Base-by-base conservation (phyloP, 1,139 yeast species). In the Keqinozyma sinolaborantium region DNA sequence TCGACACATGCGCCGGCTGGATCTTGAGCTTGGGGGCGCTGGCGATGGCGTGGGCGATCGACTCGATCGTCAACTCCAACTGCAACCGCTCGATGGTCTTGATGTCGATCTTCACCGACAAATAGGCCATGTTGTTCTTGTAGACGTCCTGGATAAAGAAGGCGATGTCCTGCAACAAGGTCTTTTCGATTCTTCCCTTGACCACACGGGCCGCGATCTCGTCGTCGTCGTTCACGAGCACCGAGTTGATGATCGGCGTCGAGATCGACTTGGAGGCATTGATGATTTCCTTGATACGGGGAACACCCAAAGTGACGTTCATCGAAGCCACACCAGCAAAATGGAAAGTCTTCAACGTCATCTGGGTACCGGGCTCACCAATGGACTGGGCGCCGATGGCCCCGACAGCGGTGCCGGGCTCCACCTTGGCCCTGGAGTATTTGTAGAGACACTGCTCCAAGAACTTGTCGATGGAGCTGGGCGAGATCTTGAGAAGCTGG, bases 281-380 rank as follows among this genome's bases (percentile, higher is more conserved):
- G 56, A 92, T 92, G 56, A 92, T 92, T 70, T 92, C 99, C 63
- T 92, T 92, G 54, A 92, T 92, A 74, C 98, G 96, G 25, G 98
- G 98, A 29, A 92, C 98, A 77, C 98, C 98, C 47, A 92, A 75
- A 0, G 98, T 92, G 45, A 92, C 95, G 67, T 92, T 92, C 98
- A 92, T 92, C 30, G 96, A 85, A 20, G 98, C 98, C 38, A 92
- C 98, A 71, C 98, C 98, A 50, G 98, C 98, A 72, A 92, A 92
- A 70, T 92, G 98, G 86, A 92, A 92, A 52, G 98, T 92, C 64
- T 92, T 92, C 62, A 92, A 73, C 7, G 98, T 92, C 98, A 92
- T 92, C 62, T 92, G 98, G 1, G 98, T 92, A 61, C 98, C 98
- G 8, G 98, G 98, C 54, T 92, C 98, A 64, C 98, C 98, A 66